Percentiles rank a stretch among this genome's conserved stretches.
phyloP scores from a whole-genome alignment of 2,329 filamentous ascomycete species.

The Talaromyces verruculosus region DNA sequence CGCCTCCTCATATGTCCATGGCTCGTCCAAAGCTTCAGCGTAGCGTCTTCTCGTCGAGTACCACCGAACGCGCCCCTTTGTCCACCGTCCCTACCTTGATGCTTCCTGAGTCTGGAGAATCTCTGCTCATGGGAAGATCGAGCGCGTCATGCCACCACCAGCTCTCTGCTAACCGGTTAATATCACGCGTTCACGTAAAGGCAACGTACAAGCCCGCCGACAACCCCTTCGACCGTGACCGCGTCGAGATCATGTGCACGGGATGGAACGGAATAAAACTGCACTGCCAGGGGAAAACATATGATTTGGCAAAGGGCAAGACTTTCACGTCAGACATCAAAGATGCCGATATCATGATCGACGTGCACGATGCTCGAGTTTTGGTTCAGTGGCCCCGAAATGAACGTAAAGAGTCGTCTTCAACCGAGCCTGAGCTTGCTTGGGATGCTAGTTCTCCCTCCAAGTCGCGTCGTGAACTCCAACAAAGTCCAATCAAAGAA shows the following conservation, averaged over 20 bases:
- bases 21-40: slow-evolving; percentile 59
- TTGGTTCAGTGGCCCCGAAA: slow-evolving; percentile 79
- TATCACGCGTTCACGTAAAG: slow-evolving; percentile 90
- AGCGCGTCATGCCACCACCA: slow-evolving; percentile 96
- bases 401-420: slow-evolving; percentile 52
- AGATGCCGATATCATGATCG: slow-evolving; percentile 85
- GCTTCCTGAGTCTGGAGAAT: slow-evolving; percentile 77
- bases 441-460: slow-evolving; percentile 61
- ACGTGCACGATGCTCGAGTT: slow-evolving; percentile 89
- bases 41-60: slow-evolving; percentile 52
- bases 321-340: slow-evolving; percentile 88
- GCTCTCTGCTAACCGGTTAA: slow-evolving; percentile 84
- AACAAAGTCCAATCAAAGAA: slow-evolving; percentile 55
- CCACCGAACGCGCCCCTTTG: slow-evolving; percentile 77
- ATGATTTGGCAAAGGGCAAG: slow-evolving; percentile 83
- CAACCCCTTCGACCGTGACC: slow-evolving; percentile 67
- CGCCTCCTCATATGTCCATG: slow-evolving; percentile 62
- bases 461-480: slow-evolving; percentile 31
- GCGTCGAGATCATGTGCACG: slow-evolving; percentile 83
- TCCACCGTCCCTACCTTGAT: slow-evolving; percentile 79
- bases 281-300: slow-evolving; percentile 84
- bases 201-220: slow-evolving; percentile 75
- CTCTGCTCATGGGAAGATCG: slow-evolving; percentile 83
- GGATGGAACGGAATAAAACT: slow-evolving; percentile 96
- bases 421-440: slow-evolving; percentile 63